Evolutionary conservation across 208 protist genomes (phyloP).

Genomic region (Leishmania tropica): DNA sequence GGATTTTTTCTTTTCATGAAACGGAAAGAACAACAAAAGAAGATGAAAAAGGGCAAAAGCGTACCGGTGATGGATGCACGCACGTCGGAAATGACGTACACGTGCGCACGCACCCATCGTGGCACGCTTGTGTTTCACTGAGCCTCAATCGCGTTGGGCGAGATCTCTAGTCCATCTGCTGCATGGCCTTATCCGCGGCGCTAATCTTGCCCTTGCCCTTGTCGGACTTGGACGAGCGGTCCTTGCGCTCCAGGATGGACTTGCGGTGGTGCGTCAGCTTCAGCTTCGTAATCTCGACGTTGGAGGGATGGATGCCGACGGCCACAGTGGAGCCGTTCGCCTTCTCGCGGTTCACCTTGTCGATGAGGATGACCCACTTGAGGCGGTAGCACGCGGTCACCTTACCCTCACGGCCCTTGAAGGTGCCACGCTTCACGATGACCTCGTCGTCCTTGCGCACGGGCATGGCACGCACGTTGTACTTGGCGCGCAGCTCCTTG

Average conservation of each 20-base stretch:
- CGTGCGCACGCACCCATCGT: background rate
- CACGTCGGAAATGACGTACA: background rate
- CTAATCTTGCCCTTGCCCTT: conserved; percentile 94
- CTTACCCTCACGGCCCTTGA: conserved; percentile 98
- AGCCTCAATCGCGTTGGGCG: background rate
- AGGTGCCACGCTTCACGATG: conserved; percentile 93
- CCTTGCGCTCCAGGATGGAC: conserved; percentile 95
- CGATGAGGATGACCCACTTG: conserved; percentile 99
- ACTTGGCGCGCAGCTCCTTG: conserved; percentile 98
- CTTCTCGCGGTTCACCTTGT: conserved; percentile 98
- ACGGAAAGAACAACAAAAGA: background rate
- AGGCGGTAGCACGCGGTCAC: conserved; percentile 98
- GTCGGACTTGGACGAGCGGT: conserved; percentile 84
- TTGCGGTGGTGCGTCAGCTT: conserved; percentile 99
- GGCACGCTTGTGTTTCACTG: background rate
- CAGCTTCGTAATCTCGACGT: conserved; percentile 99
- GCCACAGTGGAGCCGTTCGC: conserved; percentile 92
- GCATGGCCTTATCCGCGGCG: conserved; percentile 92
- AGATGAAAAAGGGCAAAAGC: no score
- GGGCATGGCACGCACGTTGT: conserved; percentile 98
- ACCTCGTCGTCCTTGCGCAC: conserved; percentile 99
- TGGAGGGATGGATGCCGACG: conserved; percentile 98
- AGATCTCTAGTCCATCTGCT: conserved; percentile 89
- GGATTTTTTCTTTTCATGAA: background rate
- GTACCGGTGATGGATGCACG: background rate